Base-by-base conservation (phyloP, 2,329 filamentous ascomycete genomes). In the Alternaria sp. region DNA sequence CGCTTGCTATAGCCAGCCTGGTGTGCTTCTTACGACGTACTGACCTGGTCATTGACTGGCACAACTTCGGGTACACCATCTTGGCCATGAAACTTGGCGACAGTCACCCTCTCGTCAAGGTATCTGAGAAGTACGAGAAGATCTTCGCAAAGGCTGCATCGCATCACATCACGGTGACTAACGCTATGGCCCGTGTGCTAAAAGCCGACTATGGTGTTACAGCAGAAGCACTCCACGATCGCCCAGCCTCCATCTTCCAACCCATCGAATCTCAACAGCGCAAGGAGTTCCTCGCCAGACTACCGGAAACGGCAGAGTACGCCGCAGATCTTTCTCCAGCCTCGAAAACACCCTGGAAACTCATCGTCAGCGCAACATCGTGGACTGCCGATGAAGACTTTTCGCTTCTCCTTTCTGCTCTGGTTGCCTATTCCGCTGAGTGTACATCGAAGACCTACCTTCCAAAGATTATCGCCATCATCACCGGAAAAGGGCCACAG, bases 361-460 rank as follows among this genome's bases (percentile, higher is more conserved):
- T 99, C 3, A 81, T 99, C 8, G 92, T 98, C 38, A 97, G 92
- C 80, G 95, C 93, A 59, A 99, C 95, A 0, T 97, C 94, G 11
- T 99, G 95, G 95, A 99, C 95, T 0, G 88, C 93, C 0, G 95
- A 99, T 73, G 95, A 99, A 78, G 94, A 99, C 78, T 98, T 99
- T 76, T 90, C 89, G 1, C 80, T 99, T 5, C 85, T 99, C 3
- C 89, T 99, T 4, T 89, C 93, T 52, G 94, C 93, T 0, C 83
- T 99, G 0, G 88, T 92, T 11, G 79, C 81, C 8, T 97, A 97
- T 74, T 92, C 92, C 1, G 80, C 82, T 11, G 65, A 80, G 38
- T 81, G 83, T 10, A 81, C 77, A 10, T 82, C 80, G 0, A 79
- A 80, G 11, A 77, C 79, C 1, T 75, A 82, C 0, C 80, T 89